Conservation (phyloP, 495 filamentous ascomycete species). For the Jackrogersella multiformis region DNA sequence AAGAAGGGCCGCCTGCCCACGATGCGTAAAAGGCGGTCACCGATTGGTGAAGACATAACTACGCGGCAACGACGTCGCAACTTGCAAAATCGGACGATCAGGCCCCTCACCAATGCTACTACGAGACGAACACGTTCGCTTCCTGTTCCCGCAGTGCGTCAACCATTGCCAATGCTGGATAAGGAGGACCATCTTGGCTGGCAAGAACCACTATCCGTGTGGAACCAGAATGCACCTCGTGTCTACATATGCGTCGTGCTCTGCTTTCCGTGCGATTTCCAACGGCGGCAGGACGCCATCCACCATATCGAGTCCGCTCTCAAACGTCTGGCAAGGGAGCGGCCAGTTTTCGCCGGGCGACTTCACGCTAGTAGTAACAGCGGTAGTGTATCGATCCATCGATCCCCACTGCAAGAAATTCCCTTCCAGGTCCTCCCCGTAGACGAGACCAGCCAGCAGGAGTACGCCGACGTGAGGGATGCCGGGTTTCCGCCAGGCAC, state of each 20-base stretch:
- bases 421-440: conserved; percentile 40
- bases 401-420: conserved; percentile 42
- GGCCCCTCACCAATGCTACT: conserved; percentile 29
- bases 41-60: conserved; percentile 37
- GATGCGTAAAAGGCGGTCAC: conserved; percentile 45
- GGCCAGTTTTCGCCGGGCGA: conserved; percentile 48
- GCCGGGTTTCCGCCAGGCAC: conserved; percentile 45
- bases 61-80: conserved; percentile 33
- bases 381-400: conserved; percentile 41
- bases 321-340: conserved; percentile 34
- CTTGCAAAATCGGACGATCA: conserved; percentile 31
- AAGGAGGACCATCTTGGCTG: conserved; percentile 38
- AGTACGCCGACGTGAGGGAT: conserved; percentile 41
- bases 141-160: conserved; percentile 31
- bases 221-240: conserved; percentile 49
- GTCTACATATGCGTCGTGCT: conserved; percentile 49
- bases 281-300: conserved; percentile 33
- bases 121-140: conserved; percentile 36
- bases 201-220: conserved; percentile 46
- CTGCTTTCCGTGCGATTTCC: conserved; percentile 47
- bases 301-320: conserved; percentile 43
- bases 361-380: conserved; percentile 40
- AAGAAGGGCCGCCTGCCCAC: conserved; percentile 21
- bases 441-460: conserved; percentile 28
- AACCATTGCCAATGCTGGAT: conserved; percentile 39